phyloP scores from a whole-genome alignment of 1,284 basidiomycete genomes.

The Pascua guehoae region DNA sequence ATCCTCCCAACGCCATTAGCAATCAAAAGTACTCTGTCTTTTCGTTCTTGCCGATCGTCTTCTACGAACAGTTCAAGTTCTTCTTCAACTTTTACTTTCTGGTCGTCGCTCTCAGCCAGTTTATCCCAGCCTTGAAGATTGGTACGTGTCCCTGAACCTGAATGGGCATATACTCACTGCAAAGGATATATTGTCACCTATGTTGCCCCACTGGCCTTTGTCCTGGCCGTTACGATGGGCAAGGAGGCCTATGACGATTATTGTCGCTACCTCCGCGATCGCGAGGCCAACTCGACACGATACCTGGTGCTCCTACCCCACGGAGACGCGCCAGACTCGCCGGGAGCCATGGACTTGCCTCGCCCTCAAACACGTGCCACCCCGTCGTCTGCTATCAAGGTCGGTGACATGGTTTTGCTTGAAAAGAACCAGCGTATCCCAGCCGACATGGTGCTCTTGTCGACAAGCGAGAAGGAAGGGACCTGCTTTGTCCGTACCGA shows the following conservation, averaged over 20 bases:
- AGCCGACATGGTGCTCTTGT: conserved; percentile 85
- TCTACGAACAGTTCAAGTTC: conserved; percentile 99
- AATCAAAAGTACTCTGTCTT: conserved; percentile 98
- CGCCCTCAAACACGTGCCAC: conserved; percentile 58
- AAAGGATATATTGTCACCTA: conserved; percentile 93
- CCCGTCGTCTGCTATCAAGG: conserved; percentile 81
- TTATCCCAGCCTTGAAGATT: conserved; percentile 93
- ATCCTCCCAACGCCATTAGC: conserved; percentile 75
- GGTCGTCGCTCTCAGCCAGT: conserved; percentile 92
- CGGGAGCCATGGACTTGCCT: conserved; percentile 25
- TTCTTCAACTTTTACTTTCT: conserved; percentile 99
- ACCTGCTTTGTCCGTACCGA: conserved; percentile 98
- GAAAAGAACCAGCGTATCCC: conserved; percentile 98
- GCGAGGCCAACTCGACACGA: conserved; percentile 88
- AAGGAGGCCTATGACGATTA: conserved; percentile 99
- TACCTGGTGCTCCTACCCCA: conserved; percentile 73
- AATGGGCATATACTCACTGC: neutral
- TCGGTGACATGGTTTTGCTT: conserved; percentile 85
- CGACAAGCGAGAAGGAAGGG: conserved; percentile 73
- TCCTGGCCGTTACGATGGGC: conserved; percentile 90
- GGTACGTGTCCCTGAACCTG: conserved; percentile 55
- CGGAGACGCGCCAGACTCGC: conserved; percentile 10
- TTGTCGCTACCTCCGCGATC: conserved; percentile 83
- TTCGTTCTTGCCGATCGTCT: conserved; percentile 91
- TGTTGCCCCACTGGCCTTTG: conserved; percentile 92